A percentile compares a stretch with the other conserved stretches of the same genome.
phyloP scores from a whole-genome alignment of 2,329 filamentous ascomycete genomes.

The Aspergillus caelatus region DNA sequence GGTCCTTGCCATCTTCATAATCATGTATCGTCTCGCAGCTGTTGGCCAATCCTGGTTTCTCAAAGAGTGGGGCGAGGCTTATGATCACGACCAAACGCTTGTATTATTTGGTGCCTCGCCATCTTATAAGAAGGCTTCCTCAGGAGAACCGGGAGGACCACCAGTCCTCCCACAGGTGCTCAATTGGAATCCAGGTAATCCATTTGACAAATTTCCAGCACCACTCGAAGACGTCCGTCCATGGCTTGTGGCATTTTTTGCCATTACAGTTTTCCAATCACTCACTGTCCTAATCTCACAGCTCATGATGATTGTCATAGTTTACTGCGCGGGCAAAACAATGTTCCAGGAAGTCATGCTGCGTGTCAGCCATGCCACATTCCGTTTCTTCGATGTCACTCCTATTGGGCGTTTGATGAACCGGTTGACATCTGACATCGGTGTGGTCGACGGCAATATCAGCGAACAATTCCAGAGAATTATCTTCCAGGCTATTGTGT shows the following conservation, averaged over 20 bases:
- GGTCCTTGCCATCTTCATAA: slow-evolving; percentile 64
- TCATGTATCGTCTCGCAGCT: slow-evolving; percentile 64
- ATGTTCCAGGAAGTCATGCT: slow-evolving; percentile 75
- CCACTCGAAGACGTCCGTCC: slow-evolving; percentile 69
- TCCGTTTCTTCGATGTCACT: slow-evolving; percentile 89
- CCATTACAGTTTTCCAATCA: slow-evolving; percentile 65
- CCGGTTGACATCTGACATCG: slow-evolving; percentile 85
- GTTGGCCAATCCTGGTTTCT: slow-evolving; percentile 77
- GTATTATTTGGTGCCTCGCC: slow-evolving; percentile 23
- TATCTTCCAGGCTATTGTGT: slow-evolving; percentile 70
- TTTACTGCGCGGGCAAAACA: slow-evolving; percentile 74
- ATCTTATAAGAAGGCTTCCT: slow-evolving; percentile 13
- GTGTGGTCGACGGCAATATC: slow-evolving; percentile 85
- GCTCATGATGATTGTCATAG: slow-evolving; percentile 71
- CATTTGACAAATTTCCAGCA: slow-evolving; percentile 59
- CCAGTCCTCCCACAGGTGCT: slow-evolving; percentile 12
- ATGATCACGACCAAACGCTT: slow-evolving; percentile 41
- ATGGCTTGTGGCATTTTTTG: slow-evolving; percentile 73
- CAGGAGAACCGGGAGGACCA: slow-evolving; percentile 7
- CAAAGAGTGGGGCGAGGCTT: slow-evolving; percentile 84
- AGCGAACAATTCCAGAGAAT: slow-evolving; percentile 72
- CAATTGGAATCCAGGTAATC: slow-evolving; percentile 26
- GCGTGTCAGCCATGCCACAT: slow-evolving; percentile 76
- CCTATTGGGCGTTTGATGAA: slow-evolving; percentile 92
- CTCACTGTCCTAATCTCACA: slow-evolving; percentile 64